Percentiles rank a stretch among this genome's conserved stretches.
Conservation (phyloP, 805 yeast genomes). For the Candida tallmaniae region DNA sequence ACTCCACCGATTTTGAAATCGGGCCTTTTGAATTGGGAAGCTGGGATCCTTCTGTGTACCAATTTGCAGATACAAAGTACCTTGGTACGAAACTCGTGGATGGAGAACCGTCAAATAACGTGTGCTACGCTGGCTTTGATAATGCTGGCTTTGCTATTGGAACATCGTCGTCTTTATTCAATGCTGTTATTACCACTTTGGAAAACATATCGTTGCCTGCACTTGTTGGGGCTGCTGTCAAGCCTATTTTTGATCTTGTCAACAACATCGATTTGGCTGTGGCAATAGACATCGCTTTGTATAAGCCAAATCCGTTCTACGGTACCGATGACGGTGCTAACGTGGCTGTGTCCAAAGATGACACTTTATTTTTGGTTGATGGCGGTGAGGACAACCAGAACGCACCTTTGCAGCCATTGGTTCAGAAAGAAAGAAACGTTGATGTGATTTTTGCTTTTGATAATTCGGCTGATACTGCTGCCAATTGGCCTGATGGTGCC, state of each 20-base stretch:
- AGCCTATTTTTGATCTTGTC: slow-evolving; percentile 25
- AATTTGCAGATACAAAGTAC: slow-evolving; percentile 64
- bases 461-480: slow-evolving; percentile 29
- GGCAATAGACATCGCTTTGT: slow-evolving; percentile 57
- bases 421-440: slow-evolving; percentile 26
- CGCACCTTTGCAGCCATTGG: slow-evolving; percentile 32
- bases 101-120: slow-evolving; percentile 45
- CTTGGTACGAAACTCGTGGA: slow-evolving; percentile 61
- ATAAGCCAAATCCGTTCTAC: slow-evolving; percentile 62
- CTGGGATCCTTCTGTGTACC: slow-evolving; percentile 72
- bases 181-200: slow-evolving; percentile 54
- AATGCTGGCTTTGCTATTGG: slow-evolving; percentile 80
- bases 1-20: slow-evolving; percentile 36
- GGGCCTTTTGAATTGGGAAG: slow-evolving; percentile 58
- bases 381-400: slow-evolving; percentile 39
- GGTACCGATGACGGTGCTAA: slow-evolving; percentile 30
- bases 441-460: slow-evolving; percentile 36
- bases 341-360: slow-evolving; percentile 14
- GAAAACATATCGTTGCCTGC: slow-evolving; percentile 32
- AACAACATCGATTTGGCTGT: slow-evolving; percentile 38
- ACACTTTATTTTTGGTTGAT: slow-evolving; percentile 29
- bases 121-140: slow-evolving; percentile 67
- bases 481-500: slow-evolving; percentile 35
- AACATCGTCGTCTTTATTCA: slow-evolving; percentile 77
- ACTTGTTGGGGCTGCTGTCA: slow-evolving; percentile 17